Conservation (phyloP, 2,329 filamentous ascomycete genomes). For the Aspergillus terreus region DNA sequence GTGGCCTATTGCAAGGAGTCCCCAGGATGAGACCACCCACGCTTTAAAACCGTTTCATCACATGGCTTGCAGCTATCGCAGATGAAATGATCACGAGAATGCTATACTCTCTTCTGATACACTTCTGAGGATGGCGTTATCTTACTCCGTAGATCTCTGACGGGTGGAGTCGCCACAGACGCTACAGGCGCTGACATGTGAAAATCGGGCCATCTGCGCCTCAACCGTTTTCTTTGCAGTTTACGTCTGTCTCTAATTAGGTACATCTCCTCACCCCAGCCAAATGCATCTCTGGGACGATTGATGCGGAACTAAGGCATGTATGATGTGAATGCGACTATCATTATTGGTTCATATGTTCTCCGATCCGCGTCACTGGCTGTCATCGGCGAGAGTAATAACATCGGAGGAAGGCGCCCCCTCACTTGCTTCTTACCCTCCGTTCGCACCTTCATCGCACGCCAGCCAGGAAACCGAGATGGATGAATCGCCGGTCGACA, state of each 20-base stretch:
- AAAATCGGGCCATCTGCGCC: constrained; percentile 15
- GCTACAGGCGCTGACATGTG: constrained; percentile 16
- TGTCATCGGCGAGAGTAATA: neutral
- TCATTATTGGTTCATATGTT: too few relatives aligned
- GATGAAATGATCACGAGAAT: too few relatives aligned
- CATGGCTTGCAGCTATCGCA: too few relatives aligned
- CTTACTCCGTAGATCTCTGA: neutral
- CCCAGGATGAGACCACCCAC: too few relatives aligned
- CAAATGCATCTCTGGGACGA: too few relatives aligned
- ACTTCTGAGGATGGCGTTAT: too few relatives aligned
- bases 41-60: too few relatives aligned
- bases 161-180: neutral
- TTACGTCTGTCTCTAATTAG: neutral
- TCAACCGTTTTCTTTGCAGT: constrained; percentile 3
- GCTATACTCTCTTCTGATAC: too few relatives aligned
- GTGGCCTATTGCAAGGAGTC: too few relatives aligned
- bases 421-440: neutral
- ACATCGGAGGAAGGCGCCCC: neutral
- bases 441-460: neutral
- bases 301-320: too few relatives aligned
- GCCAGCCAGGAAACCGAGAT: neutral
- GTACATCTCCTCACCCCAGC: neutral
- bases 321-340: too few relatives aligned
- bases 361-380: neutral
- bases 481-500: constrained; percentile 3